phyloP scores from a whole-genome alignment of 1,284 basidiomycete genomes.

The Bondarzewia mesenterica region DNA sequence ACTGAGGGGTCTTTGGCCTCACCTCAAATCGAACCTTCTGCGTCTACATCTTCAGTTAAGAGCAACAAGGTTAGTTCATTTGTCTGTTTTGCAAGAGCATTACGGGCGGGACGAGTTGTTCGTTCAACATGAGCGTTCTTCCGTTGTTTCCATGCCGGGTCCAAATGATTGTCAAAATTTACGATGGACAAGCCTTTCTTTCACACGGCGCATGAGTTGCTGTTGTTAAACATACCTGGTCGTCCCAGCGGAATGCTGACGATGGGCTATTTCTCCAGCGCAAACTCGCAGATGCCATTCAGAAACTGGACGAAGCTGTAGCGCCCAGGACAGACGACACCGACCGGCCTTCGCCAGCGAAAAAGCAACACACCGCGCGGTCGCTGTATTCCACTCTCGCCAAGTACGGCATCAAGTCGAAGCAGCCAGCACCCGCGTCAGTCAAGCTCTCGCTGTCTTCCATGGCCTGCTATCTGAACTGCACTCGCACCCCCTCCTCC shows the following conservation, averaged over 20 bases:
- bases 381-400: constrained; percentile 68
- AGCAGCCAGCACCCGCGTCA: constrained; percentile 26
- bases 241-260: no score
- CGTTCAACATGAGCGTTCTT: background rate
- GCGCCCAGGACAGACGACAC: constrained; percentile 22
- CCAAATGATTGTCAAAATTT: no score
- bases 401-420: constrained; percentile 62
- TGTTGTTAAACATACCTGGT: no score
- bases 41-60: constrained; percentile 1
- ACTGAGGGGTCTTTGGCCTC: background rate
- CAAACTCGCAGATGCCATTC: constrained; percentile 68
- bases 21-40: background rate
- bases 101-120: background rate
- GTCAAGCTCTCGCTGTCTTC: constrained; percentile 26
- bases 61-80: constrained; percentile 7
- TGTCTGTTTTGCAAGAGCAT: background rate
- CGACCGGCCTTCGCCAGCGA: constrained; percentile 38
- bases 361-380: constrained; percentile 42
- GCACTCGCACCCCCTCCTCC: constrained; percentile 2
- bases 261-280: no score
- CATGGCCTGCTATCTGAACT: background rate
- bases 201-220: no score
- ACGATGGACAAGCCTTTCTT: no score
- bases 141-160: no score
- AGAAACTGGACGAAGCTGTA: constrained; percentile 53